Evolutionary conservation across 768 basidiomycete genomes (phyloP).

Genomic region (Leccinellum rugosiceps): DNA sequence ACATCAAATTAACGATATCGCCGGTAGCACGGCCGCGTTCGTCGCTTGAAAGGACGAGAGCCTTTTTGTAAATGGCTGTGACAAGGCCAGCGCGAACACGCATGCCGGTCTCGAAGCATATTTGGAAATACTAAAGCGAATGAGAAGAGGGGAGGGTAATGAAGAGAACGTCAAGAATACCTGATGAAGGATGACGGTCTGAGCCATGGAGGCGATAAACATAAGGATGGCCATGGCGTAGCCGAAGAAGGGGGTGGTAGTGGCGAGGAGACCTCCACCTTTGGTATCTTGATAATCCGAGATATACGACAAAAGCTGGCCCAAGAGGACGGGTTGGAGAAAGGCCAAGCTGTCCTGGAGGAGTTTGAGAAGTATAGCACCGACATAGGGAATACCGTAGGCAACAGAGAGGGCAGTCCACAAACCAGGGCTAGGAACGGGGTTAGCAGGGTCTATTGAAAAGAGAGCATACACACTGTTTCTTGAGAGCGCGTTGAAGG

Average conservation of each 20-base stretch:
- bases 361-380: slow-evolving; percentile 66
- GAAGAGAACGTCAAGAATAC: slow-evolving; percentile 30
- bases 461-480: slow-evolving; percentile 49
- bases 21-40: slow-evolving; percentile 80
- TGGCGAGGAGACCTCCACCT: slow-evolving; percentile 20
- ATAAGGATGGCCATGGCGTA: slow-evolving; percentile 74
- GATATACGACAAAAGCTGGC: slow-evolving; percentile 77
- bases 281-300: slow-evolving; percentile 63
- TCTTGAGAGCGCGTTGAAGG: slow-evolving; percentile 58
- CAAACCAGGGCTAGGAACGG: slow-evolving; percentile 48
- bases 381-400: slow-evolving; percentile 73
- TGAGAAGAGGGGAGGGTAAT: not conserved
- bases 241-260: slow-evolving; percentile 53
- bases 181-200: slow-evolving; percentile 80
- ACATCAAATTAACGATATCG: slow-evolving; percentile 94
- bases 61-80: slow-evolving; percentile 80
- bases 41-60: slow-evolving; percentile 81
- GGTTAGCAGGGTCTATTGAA: not conserved
- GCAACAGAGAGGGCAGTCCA: slow-evolving; percentile 73
- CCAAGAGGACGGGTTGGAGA: slow-evolving; percentile 82
- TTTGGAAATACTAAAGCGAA: slow-evolving; percentile 71
- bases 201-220: slow-evolving; percentile 76
- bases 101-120: slow-evolving; percentile 84
- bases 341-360: slow-evolving; percentile 79
- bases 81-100: slow-evolving; percentile 90